Percentiles rank a stretch among this genome's conserved stretches.
Evolutionary conservation across 495 filamentous ascomycete genomes (phyloP).

Genomic region (Lophiostoma macrostomum): DNA sequence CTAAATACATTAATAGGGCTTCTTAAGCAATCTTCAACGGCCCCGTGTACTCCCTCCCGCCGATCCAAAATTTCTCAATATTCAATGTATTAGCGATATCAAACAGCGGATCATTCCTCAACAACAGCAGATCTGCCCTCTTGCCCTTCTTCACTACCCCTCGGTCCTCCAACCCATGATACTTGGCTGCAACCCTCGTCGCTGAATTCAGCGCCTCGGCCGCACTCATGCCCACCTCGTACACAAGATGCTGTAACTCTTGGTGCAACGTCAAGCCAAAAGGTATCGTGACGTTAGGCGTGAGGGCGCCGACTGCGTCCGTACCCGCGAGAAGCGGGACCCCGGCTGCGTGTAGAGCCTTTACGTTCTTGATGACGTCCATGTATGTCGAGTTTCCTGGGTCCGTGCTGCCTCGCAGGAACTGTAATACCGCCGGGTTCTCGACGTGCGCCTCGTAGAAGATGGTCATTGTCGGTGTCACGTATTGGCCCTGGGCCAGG

Average conservation of each 20-base stretch:
- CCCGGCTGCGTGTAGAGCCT: background rate
- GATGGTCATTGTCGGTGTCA: background rate
- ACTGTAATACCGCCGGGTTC: too few species aligned
- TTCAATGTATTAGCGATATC: slow-evolving; percentile 7
- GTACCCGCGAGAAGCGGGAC: slow-evolving; percentile 25
- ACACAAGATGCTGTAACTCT: background rate
- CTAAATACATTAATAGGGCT: too few species aligned
- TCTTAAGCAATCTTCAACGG: too few species aligned
- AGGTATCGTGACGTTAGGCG: background rate
- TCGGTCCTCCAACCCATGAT: slow-evolving; percentile 1
- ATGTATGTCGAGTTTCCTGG: background rate
- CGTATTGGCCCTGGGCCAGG: background rate
- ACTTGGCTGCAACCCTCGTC: slow-evolving; percentile 2
- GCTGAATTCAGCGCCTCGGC: slow-evolving; percentile 3
- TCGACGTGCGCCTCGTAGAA: background rate
- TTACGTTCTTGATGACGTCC: background rate
- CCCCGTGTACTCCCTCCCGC: background rate
- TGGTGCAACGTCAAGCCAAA: background rate
- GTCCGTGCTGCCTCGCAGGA: too few species aligned
- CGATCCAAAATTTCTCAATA: slow-evolving; percentile 6
- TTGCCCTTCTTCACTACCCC: background rate
- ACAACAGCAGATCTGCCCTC: too few species aligned
- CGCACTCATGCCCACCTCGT: background rate
- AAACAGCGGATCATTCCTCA: background rate
- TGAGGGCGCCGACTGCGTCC: slow-evolving; percentile 5